These are phyloP conservation scores for Trichoderma asperellum DNA, from an alignment of 2,329 filamentous ascomycete species.

Conservation along the genomic window DNA sequence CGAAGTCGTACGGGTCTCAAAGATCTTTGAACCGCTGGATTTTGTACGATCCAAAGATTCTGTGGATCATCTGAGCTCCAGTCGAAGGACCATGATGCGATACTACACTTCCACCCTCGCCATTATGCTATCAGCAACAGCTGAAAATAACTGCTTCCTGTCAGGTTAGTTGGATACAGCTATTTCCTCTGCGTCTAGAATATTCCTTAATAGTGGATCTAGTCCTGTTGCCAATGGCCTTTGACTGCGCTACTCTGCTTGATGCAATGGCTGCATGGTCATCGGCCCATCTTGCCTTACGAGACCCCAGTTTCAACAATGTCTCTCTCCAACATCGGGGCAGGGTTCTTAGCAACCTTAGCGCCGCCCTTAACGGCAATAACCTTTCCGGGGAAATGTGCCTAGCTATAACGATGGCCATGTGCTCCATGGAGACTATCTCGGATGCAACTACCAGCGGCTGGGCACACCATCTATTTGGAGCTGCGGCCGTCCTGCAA, in stretches of 20 bases:
- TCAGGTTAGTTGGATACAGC: neutral
- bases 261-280: conserved; percentile 18
- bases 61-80: conserved; percentile 1
- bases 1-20: conserved; percentile 1
- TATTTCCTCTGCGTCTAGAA: neutral
- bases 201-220: neutral
- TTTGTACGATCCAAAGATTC: neutral
- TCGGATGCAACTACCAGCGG: conserved; percentile 7
- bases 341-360: neutral
- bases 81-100: conserved; percentile 18
- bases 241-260: conserved; percentile 6
- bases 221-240: conserved; percentile 21
- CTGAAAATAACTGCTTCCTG: conserved; percentile 17
- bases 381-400: conserved; percentile 6
- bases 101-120: conserved; percentile 19
- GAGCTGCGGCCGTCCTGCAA: conserved; percentile 8
- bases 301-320: conserved; percentile 15
- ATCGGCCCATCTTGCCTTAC: conserved; percentile 11
- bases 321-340: conserved; percentile 11
- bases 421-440: conserved; percentile 16
- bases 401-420: conserved; percentile 3
- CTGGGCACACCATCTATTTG: conserved; percentile 6
- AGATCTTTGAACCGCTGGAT: conserved; percentile 14
- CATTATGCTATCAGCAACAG: conserved; percentile 20
- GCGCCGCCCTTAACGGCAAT: conserved; percentile 1